Percentiles rank a stretch among this genome's conserved stretches.
Evolutionary conservation across 306 rosid genomes (phyloP).

Genomic region (Gleditsia sinensis): DNA sequence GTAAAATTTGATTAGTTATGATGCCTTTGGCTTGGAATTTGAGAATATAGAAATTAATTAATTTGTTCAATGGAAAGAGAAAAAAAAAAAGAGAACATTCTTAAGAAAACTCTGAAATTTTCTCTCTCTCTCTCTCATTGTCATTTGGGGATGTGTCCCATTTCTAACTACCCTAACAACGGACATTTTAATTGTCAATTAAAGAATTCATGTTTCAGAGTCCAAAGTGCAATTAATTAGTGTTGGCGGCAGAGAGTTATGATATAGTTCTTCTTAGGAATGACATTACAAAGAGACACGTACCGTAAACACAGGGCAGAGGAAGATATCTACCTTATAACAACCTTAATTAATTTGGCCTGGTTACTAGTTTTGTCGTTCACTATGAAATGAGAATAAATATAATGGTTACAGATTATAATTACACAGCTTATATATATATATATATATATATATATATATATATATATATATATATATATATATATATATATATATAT

Average conservation of each 20-base stretch:
- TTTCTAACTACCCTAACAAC: slow-evolving; percentile 22
- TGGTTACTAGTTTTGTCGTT: not conserved
- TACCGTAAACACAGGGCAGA: not conserved
- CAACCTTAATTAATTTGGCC: slow-evolving; percentile 3
- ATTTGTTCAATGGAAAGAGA: not conserved
- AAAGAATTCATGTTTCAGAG: not conserved
- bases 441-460: no score
- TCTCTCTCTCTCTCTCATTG: not conserved
- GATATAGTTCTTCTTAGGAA: not conserved
- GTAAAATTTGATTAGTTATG: no score
- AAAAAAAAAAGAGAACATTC: not conserved
- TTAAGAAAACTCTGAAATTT: no score
- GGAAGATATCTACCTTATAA: not conserved
- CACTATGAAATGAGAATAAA: no score
- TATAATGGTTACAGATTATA: no score
- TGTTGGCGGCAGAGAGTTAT: not conserved
- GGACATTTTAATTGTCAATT: not conserved
- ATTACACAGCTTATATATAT: no score
- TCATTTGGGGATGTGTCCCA: slow-evolving; percentile 16
- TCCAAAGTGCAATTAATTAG: slow-evolving; percentile 16
- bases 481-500: no score
- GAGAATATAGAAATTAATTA: not conserved
- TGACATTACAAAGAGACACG: not conserved
- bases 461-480: no score
- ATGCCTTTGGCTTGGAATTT: no score